phyloP scores from a whole-genome alignment of 2,329 filamentous ascomycete genomes.

The Cadophora malorum region DNA sequence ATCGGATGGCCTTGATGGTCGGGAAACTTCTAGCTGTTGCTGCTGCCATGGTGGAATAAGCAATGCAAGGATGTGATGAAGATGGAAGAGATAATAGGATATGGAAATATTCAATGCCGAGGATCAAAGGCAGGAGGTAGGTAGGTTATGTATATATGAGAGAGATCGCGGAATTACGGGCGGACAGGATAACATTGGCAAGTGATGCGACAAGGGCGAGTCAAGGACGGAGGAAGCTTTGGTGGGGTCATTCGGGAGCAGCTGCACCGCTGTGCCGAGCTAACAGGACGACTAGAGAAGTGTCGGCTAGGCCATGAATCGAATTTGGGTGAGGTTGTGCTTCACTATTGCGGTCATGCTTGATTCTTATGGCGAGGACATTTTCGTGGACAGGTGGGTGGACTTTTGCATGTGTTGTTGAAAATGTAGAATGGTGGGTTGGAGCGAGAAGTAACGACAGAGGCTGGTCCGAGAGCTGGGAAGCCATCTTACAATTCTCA shows the following conservation, averaged over 20 bases:
- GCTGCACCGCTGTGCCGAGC: constrained; percentile 19
- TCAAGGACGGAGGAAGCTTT: constrained; percentile 14
- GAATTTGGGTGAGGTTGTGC: neutral
- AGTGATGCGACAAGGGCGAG: constrained; percentile 15
- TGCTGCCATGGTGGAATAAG: constrained; percentile 36
- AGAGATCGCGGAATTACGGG: neutral
- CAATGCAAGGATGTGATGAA: constrained; percentile 14
- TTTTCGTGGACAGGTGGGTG: constrained; percentile 16
- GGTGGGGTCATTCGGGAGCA: constrained; percentile 18
- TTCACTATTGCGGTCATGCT: neutral
- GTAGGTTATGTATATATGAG: constrained; percentile 10
- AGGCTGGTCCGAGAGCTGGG: neutral
- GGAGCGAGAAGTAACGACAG: neutral
- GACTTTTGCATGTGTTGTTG: constrained; percentile 5
- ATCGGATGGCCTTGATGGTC: constrained; percentile 76
- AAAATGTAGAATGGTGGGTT: neutral
- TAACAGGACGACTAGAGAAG: constrained; percentile 5
- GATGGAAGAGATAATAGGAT: neutral
- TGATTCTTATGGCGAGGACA: neutral
- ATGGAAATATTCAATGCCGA: neutral
- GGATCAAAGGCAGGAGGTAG: neutral
- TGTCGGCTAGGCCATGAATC: constrained; percentile 8
- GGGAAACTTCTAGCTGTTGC: constrained; percentile 59
- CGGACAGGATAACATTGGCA: constrained; percentile 8
- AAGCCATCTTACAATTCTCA: neutral